A percentile compares a stretch with the other conserved stretches of the same genome.
Conservation (phyloP, 1,284 basidiomycete genomes). For the Ustilago esculenta region DNA sequence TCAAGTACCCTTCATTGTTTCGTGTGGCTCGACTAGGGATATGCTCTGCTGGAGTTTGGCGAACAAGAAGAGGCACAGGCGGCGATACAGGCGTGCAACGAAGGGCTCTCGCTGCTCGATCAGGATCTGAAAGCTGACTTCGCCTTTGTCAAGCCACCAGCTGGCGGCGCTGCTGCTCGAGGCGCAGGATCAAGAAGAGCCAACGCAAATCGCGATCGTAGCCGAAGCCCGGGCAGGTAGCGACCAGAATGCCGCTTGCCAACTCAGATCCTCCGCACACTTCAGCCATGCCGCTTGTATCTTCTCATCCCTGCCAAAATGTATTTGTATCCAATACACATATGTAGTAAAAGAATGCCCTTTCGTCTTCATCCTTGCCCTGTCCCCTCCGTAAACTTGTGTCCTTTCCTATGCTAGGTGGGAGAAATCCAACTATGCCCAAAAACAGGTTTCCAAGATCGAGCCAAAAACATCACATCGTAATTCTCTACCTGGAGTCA, state of each 20-base stretch:
- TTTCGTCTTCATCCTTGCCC: too few species aligned
- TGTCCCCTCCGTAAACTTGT: too few species aligned
- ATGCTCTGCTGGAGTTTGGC: slow-evolving; percentile 86
- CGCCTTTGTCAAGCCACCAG: slow-evolving; percentile 88
- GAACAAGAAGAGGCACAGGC: slow-evolving; percentile 90
- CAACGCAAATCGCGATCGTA: slow-evolving; percentile 27
- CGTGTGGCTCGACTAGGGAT: slow-evolving; percentile 31
- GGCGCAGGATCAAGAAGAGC: slow-evolving; percentile 20
- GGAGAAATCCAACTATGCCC: too few species aligned
- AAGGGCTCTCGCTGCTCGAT: slow-evolving; percentile 84
- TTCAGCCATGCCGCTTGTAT: too few species aligned
- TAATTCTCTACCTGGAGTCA: too few species aligned
- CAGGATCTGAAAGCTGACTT: slow-evolving; percentile 91
- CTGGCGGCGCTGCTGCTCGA: slow-evolving; percentile 1
- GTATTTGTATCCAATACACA: too few species aligned
- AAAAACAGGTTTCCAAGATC: too few species aligned
- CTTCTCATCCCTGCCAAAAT: too few species aligned
- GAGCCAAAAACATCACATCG: too few species aligned
- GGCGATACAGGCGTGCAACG: slow-evolving; percentile 84
- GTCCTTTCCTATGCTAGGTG: too few species aligned
- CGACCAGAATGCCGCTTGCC: not conserved
- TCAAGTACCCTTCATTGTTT: not conserved
- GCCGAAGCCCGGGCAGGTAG: slow-evolving; percentile 41
- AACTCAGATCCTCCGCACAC: not conserved
- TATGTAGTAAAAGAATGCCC: too few species aligned